Percentiles rank a stretch among this genome's conserved stretches.
Evolutionary conservation across 495 filamentous ascomycete genomes (phyloP).

Genomic region (Xylaria venustula): DNA sequence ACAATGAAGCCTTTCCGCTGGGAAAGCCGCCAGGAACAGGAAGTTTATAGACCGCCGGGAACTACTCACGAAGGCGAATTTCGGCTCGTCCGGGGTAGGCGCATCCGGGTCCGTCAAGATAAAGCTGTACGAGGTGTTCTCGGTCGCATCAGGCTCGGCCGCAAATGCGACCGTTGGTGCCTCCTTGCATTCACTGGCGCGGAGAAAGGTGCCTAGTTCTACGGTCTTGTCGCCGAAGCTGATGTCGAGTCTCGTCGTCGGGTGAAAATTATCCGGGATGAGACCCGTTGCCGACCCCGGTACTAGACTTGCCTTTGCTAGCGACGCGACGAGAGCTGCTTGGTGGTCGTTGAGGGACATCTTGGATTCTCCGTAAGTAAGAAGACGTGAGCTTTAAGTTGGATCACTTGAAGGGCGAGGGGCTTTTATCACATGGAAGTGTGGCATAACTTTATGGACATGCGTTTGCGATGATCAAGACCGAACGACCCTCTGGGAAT

Average conservation of each 20-base stretch:
- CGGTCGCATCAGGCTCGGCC: not conserved
- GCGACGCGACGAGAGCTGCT: conserved; percentile 14
- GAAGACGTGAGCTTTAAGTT: not conserved
- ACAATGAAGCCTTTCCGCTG: too few relatives aligned
- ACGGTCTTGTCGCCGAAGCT: conserved; percentile 18
- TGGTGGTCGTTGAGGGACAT: conserved; percentile 11
- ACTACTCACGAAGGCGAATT: conserved; percentile 32
- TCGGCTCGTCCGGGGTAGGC: conserved; percentile 30
- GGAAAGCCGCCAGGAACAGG: too few relatives aligned
- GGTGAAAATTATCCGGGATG: conserved; percentile 22
- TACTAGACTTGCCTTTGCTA: conserved; percentile 18
- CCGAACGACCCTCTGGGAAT: not conserved
- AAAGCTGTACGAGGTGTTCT: conserved; percentile 17
- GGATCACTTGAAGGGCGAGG: not conserved
- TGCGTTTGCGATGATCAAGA: not conserved
- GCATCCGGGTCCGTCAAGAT: conserved; percentile 29
- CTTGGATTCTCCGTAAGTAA: not conserved
- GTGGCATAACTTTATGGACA: not conserved
- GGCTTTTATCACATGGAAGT: too few relatives aligned
- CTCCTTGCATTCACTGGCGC: conserved; percentile 19
- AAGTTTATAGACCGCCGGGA: too few relatives aligned
- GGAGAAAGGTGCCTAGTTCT: conserved; percentile 24
- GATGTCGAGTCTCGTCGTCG: conserved; percentile 19
- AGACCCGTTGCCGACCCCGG: conserved; percentile 22
- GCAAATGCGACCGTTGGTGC: conserved; percentile 21